These are phyloP conservation scores for Sequoiadendron giganteum DNA, from an alignment of 75 land plant genomes.

Conservation along the genomic window DNA sequence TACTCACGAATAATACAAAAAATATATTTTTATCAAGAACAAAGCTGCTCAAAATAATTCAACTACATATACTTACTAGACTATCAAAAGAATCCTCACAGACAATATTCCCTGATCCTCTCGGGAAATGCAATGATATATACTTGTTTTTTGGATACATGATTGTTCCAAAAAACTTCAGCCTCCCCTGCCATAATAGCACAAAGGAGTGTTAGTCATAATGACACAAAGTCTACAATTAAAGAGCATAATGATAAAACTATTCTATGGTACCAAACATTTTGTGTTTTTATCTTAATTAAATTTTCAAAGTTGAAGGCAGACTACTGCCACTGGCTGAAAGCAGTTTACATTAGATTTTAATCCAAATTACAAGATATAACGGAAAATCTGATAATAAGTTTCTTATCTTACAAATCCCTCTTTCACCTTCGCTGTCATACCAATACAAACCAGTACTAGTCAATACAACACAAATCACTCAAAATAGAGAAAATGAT, in stretches of 20 bases:
- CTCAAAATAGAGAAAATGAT: background rate
- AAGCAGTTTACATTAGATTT: too few species aligned
- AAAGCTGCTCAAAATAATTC: background rate
- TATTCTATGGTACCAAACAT: background rate
- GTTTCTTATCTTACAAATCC: too few species aligned
- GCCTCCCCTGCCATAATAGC: constrained; percentile 55
- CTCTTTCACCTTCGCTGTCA: background rate
- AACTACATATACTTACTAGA: constrained; percentile 50
- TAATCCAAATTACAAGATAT: too few species aligned
- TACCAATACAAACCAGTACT: background rate
- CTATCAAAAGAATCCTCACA: constrained; percentile 92
- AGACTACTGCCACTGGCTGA: background rate
- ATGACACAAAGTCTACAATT: background rate
- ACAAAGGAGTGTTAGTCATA: background rate
- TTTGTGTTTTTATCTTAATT: background rate
- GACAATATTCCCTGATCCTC: constrained; percentile 63
- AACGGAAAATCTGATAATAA: too few species aligned
- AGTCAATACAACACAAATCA: background rate
- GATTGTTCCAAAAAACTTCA: constrained; percentile 94
- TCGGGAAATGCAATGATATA: constrained; percentile 68
- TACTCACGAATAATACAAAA: background rate
- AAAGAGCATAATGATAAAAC: background rate
- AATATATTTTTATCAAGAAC: background rate
- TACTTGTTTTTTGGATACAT: constrained; percentile 94
- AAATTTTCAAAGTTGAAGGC: background rate